Percentiles rank a stretch among this genome's conserved stretches.
Evolutionary conservation across 768 basidiomycete species (phyloP).

Genomic region (Kwoniella sp.): DNA sequence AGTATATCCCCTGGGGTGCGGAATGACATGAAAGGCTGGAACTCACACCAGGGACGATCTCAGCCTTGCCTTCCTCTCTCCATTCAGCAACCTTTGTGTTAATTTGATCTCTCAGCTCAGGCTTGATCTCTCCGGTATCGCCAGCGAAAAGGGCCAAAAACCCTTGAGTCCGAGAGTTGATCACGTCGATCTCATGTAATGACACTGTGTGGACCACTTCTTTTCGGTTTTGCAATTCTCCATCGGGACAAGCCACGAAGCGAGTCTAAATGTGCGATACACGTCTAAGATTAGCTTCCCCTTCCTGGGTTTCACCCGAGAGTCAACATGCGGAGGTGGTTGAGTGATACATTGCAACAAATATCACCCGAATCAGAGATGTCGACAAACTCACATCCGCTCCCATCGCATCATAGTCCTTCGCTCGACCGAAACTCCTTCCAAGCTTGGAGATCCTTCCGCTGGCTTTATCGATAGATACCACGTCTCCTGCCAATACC

Average conservation of each 20-base stretch:
- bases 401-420: slow-evolving; percentile 99
- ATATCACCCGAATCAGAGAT: no score
- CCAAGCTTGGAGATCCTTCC: slow-evolving; percentile 96
- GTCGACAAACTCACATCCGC: slow-evolving; percentile 75
- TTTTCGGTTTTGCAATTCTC: slow-evolving; percentile 95
- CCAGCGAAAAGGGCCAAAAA: slow-evolving; percentile 79
- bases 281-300: no score
- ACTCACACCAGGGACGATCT: slow-evolving; percentile 91
- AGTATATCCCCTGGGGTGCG: neutral
- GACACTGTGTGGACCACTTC: slow-evolving; percentile 97
- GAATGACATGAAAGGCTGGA: neutral
- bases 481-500: slow-evolving; percentile 86
- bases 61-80: slow-evolving; percentile 98
- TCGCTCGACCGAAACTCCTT: slow-evolving; percentile 90
- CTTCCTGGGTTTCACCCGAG: no score
- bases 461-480: slow-evolving; percentile 95
- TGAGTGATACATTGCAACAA: no score
- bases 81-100: slow-evolving; percentile 95
- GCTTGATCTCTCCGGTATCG: slow-evolving; percentile 98
- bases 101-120: slow-evolving; percentile 93
- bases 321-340: no score
- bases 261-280: slow-evolving; percentile 70
- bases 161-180: slow-evolving; percentile 97
- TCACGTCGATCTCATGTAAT: slow-evolving; percentile 97
- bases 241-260: slow-evolving; percentile 97